Conservation (phyloP, 1,139 yeast species). For the Cylindricascospora bacillispora region DNA sequence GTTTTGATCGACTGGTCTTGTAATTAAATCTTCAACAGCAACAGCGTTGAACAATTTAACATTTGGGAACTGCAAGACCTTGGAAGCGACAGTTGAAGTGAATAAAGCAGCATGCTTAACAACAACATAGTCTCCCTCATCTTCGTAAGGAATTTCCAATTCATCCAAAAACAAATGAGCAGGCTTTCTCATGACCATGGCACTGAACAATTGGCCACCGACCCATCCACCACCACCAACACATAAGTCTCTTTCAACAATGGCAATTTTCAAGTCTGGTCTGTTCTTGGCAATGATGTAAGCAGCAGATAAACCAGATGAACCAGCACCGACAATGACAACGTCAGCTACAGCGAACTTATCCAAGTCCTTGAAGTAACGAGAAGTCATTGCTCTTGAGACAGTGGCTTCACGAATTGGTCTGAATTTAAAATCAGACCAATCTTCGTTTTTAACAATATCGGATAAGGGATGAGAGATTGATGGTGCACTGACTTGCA, state of each 20-base stretch:
- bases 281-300: slow-evolving; percentile 59
- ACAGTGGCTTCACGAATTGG: slow-evolving; percentile 73
- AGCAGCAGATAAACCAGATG: slow-evolving; percentile 68
- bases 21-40: slow-evolving; percentile 69
- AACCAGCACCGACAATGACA: slow-evolving; percentile 69
- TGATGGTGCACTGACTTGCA: slow-evolving; percentile 20
- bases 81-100: slow-evolving; percentile 59
- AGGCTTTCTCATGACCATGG: slow-evolving; percentile 72
- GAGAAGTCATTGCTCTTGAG: slow-evolving; percentile 71
- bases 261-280: slow-evolving; percentile 66
- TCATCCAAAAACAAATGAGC: slow-evolving; percentile 58
- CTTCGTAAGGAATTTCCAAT: slow-evolving; percentile 55
- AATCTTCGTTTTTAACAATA: slow-evolving; percentile 32
- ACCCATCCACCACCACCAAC: slow-evolving; percentile 79
- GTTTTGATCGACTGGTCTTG: slow-evolving; percentile 43
- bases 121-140: slow-evolving; percentile 70
- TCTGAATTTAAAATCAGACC: slow-evolving; percentile 56
- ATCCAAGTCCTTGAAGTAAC: slow-evolving; percentile 64
- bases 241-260: slow-evolving; percentile 60
- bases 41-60: slow-evolving; percentile 72
- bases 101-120: slow-evolving; percentile 73
- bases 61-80: slow-evolving; percentile 59
- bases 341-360: slow-evolving; percentile 65
- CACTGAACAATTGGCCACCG: slow-evolving; percentile 70
- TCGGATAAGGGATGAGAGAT: slow-evolving; percentile 29